Percentiles rank a stretch among this genome's conserved stretches.
Evolutionary conservation across 2,329 filamentous ascomycete species (phyloP).

Genomic region (Bimuria novae-zelandiae): DNA sequence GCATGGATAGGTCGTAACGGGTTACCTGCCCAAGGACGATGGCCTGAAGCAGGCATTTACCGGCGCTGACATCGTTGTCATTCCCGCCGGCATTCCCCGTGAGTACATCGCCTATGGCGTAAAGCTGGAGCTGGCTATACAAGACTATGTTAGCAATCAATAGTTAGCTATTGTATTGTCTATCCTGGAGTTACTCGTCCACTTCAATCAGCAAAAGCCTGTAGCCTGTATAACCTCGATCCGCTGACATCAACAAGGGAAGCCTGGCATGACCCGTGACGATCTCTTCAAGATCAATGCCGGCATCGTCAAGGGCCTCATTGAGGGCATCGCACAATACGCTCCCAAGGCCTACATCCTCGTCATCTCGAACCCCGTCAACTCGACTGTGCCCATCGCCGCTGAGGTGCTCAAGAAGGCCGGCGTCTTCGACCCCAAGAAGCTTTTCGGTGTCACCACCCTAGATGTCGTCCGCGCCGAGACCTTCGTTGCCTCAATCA

Average conservation of each 20-base stretch:
- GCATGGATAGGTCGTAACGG: slow-evolving; percentile 69
- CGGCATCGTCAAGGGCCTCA: slow-evolving; percentile 92
- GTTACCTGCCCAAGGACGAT: slow-evolving; percentile 82
- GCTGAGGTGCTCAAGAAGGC: slow-evolving; percentile 95
- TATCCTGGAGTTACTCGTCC: no score
- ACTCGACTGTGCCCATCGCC: slow-evolving; percentile 97
- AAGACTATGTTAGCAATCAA: no score
- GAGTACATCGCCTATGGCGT: slow-evolving; percentile 44
- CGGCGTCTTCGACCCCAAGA: slow-evolving; percentile 91
- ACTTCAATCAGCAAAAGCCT: no score
- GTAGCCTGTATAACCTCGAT: no score
- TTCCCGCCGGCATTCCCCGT: slow-evolving; percentile 98
- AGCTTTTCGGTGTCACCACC: slow-evolving; percentile 97
- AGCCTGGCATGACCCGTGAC: slow-evolving; percentile 99
- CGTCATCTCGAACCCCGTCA: slow-evolving; percentile 99
- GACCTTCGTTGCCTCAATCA: slow-evolving; percentile 89
- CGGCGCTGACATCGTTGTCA: slow-evolving; percentile 93
- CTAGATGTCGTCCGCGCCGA: slow-evolving; percentile 97
- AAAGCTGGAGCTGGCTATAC: no score
- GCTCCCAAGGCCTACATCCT: slow-evolving; percentile 93
- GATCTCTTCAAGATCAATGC: slow-evolving; percentile 99
- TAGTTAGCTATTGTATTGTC: no score
- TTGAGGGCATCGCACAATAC: slow-evolving; percentile 84
- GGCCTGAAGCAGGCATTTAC: slow-evolving; percentile 88
- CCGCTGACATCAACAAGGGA: slow-evolving; percentile 65